A percentile compares a stretch with the other conserved stretches of the same genome.
These are phyloP conservation scores for Candida michaelii DNA, from an alignment of 805 yeast genomes.

Conservation along the genomic window DNA sequence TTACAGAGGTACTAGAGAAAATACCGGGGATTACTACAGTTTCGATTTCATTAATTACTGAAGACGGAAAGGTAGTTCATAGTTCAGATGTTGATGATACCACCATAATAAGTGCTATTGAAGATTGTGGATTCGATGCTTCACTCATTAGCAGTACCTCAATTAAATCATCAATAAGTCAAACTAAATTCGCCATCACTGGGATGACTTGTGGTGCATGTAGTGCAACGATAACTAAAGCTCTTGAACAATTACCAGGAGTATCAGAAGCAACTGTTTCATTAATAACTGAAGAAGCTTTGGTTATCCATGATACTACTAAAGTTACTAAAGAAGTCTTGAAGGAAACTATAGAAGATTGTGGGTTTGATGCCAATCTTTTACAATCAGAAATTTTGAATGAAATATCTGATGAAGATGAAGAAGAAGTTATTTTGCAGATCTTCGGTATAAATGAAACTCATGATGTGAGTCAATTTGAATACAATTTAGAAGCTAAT, in stretches of 20 bases:
- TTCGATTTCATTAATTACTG: conserved; percentile 37
- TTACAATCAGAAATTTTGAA: conserved; percentile 2
- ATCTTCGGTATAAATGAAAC: conserved; percentile 31
- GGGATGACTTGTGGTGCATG: conserved; percentile 97
- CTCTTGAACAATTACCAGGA: conserved; percentile 49
- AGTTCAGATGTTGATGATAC: conserved; percentile 20
- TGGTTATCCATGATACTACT: conserved; percentile 45
- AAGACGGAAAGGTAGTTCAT: conserved; percentile 31
- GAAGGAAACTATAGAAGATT: conserved; percentile 60
- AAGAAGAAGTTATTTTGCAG: conserved; percentile 30
- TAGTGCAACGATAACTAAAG: conserved; percentile 61
- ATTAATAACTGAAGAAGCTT: conserved; percentile 72
- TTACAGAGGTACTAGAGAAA: conserved; percentile 29
- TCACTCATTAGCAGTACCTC: neutral
- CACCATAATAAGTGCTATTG: conserved; percentile 21
- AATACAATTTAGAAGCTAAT: conserved; percentile 42
- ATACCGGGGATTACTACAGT: conserved; percentile 26
- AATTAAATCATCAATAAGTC: neutral
- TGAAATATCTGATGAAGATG: conserved; percentile 20
- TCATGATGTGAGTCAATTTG: conserved; percentile 28
- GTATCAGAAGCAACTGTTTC: conserved; percentile 63
- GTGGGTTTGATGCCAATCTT: conserved; percentile 37
- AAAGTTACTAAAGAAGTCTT: conserved; percentile 36
- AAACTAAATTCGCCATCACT: conserved; percentile 30
- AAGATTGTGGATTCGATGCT: conserved; percentile 62